phyloP scores from a whole-genome alignment of 164 flowering plant genomes.

The Taxillus chinensis region DNA sequence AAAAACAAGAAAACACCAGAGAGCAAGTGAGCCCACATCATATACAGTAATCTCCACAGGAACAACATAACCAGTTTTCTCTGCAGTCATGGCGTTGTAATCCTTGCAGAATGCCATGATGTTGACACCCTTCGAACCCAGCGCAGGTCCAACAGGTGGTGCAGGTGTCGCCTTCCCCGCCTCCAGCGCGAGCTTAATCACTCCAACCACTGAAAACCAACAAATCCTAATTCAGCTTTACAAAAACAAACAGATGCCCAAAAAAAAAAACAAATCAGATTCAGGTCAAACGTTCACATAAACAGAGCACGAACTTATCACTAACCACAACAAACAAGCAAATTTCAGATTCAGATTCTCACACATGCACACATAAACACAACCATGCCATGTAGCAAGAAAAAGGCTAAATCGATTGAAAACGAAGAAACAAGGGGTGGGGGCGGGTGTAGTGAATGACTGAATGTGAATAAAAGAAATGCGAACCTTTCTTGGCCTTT shows the following conservation, averaged over 20 bases:
- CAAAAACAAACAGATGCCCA: background rate
- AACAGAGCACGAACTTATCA: background rate
- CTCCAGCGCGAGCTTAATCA: constrained; percentile 88
- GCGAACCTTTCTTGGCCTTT: constrained; percentile 74
- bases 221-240: background rate
- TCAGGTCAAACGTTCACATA: background rate
- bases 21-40: constrained; percentile 43
- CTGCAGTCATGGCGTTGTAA: constrained; percentile 94
- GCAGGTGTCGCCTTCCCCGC: constrained; percentile 99
- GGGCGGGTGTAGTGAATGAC: background rate
- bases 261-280: background rate
- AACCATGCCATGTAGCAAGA: too few relatives aligned
- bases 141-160: constrained; percentile 97
- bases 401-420: background rate
- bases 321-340: background rate
- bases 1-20: background rate
- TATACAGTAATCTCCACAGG: constrained; percentile 95
- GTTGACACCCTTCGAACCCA: constrained; percentile 97
- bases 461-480: background rate
- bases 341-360: too few relatives aligned
- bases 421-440: background rate
- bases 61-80: constrained; percentile 87
- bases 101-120: constrained; percentile 98
- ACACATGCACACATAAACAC: too few relatives aligned
- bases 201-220: constrained; percentile 47